Evolutionary conservation across 306 rosid species (phyloP).

Genomic region (Fragaria nilgerrensis): DNA sequence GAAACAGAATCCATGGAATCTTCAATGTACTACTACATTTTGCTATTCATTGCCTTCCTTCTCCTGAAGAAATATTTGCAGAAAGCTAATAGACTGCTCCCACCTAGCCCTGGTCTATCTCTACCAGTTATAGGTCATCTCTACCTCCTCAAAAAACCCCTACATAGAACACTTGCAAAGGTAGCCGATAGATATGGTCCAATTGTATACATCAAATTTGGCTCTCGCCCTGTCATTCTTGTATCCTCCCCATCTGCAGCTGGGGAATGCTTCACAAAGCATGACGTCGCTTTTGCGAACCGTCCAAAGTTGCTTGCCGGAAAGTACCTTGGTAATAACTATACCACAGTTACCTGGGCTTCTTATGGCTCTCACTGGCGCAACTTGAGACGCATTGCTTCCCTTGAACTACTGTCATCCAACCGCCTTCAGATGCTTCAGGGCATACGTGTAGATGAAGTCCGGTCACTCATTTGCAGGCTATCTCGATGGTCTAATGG

Average conservation of each 20-base stretch:
- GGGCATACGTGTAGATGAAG: slow-evolving; percentile 29
- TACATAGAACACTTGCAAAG: slow-evolving; percentile 30
- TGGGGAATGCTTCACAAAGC: slow-evolving; percentile 37
- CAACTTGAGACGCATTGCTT: slow-evolving; percentile 32
- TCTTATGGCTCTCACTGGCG: slow-evolving; percentile 44
- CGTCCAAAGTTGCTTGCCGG: slow-evolving; percentile 34
- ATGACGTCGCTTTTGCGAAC: slow-evolving; percentile 41
- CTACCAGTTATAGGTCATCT: slow-evolving; percentile 43
- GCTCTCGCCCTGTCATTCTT: slow-evolving; percentile 33
- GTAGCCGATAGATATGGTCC: slow-evolving; percentile 31
- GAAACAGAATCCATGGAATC: slow-evolving; percentile 11
- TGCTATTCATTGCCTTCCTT: background rate
- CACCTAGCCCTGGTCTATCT: slow-evolving; percentile 30
- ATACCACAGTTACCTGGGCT: slow-evolving; percentile 30
- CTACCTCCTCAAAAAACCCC: slow-evolving; percentile 33
- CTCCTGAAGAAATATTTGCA: slow-evolving; percentile 2
- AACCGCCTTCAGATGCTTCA: slow-evolving; percentile 26
- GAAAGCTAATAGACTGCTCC: slow-evolving; percentile 11
- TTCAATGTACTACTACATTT: background rate
- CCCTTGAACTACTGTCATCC: slow-evolving; percentile 30
- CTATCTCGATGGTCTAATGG: background rate
- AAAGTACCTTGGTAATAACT: slow-evolving; percentile 32
- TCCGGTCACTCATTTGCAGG: slow-evolving; percentile 19
- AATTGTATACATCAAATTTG: slow-evolving; percentile 28
- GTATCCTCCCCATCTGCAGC: slow-evolving; percentile 38